Evolutionary conservation across 2,329 filamentous ascomycete genomes (phyloP).

Genomic region (Sporothrix schenckii): DNA sequence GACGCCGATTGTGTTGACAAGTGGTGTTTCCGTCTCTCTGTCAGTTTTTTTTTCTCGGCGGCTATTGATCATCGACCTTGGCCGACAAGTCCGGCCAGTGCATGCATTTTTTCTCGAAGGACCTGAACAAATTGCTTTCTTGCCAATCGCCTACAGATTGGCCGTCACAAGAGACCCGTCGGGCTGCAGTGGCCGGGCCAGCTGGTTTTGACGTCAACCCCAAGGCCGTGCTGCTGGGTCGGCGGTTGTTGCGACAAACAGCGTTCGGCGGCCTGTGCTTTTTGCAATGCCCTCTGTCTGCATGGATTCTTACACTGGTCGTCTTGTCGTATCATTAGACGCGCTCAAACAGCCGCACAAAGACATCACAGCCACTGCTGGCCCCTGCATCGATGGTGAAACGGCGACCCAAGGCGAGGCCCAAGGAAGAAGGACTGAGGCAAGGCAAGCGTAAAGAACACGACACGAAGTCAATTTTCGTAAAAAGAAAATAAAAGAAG

Average conservation of each 20-base stretch:
- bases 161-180: neutral
- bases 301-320: neutral
- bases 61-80: neutral
- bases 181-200: no score
- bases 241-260: conserved; percentile 10
- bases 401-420: neutral
- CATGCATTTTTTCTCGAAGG: neutral
- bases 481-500: neutral
- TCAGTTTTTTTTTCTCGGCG: neutral
- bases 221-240: neutral
- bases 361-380: neutral
- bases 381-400: conserved; percentile 15
- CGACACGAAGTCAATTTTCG: neutral
- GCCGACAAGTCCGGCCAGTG: neutral
- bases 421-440: neutral
- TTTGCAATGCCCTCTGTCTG: neutral
- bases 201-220: neutral
- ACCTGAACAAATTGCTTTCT: neutral
- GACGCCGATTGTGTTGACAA: neutral
- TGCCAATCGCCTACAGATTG: neutral
- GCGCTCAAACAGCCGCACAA: conserved; percentile 19
- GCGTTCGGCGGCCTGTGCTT: neutral
- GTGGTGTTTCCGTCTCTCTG: neutral
- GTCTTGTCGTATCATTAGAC: neutral
- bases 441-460: neutral